Evolutionary conservation across 1,284 basidiomycete species (phyloP), one percentile per base, ranked within the genome.

Genomic region (Entoloma clypeatum): DNA sequence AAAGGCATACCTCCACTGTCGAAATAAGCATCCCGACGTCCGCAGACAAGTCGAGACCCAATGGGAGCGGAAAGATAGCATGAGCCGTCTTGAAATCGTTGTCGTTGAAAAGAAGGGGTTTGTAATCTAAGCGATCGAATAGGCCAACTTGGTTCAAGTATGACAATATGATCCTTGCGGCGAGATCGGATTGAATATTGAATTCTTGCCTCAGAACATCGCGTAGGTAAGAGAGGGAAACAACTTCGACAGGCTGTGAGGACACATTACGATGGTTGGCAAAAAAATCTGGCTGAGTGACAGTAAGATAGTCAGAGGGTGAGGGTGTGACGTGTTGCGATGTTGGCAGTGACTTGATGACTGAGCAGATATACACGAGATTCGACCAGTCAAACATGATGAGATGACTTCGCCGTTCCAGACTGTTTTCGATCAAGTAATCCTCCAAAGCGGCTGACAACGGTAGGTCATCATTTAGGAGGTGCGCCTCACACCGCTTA

Each of bases 1-100:
- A 65, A 14, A 92, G 63, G 48, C 80, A 81, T 1, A 75, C 72
- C 56, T 89, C 86, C n/a, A 89, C 75, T 1, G 81, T 71, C 5
- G 77, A 69, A 7, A 87, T 74, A 18, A 92, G 66, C 0, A 73
- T 75, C 54, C 90, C 86, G 3, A 90, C 84, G 27, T 80, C 76
- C 7, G 72, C 71, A 1, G 85, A 83, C 6, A 80, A 62, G 54
- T 90, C 87, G 32, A 88, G 69, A 0, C 82, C 75, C 3, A 83
- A 60, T 0, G 87, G 86, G 9, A 90, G 57, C 0, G 77, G 77
- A 52, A 88, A 88, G 5, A 63, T 59, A 52, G 79, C 84, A 28
- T 63, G 56, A 10, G 64, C 46, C 22, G 59, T 46, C 34, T 52
- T 63, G 47, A 52, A 62, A 44, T 28, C 43, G 47, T 54, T 38